Evolutionary conservation across 805 yeast species (phyloP), one percentile per base, ranked within the genome.

Genomic region (Metschnikowia cubensis): DNA sequence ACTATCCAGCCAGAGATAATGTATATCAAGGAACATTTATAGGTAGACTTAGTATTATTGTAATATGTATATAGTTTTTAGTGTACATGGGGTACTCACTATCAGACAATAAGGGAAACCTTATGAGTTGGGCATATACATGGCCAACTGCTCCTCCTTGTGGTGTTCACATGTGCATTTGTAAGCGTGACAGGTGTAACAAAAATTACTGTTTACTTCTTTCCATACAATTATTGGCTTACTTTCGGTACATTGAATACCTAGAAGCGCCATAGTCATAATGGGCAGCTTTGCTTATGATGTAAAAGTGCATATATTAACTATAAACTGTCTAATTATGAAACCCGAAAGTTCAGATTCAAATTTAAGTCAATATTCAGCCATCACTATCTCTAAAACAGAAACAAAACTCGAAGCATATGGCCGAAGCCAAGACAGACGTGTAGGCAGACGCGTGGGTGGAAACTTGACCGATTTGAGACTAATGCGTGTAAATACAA

Each of bases 201-300:
- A n/a, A 87, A 87, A 82, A 85, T 58, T 73, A 82, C 56, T 75
- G 81, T 4, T 75, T 81, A 25, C 79, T 47, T 84, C 85, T 5
- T 63, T 83, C 34, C 76, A 76, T 43, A 73, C 86, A 64, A 74
- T 48, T 35, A 50, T 85, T 51, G 85, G 82, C 4, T 87, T 62
- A 81, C 87, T 37, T 77, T 81, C 41, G 87, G 89, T 14, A 82
- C 4, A 25, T 25, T 25, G 29, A 25, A 25, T 10, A 83, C 56
- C 66, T 85, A 51, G 70, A 82, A 44, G 88, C 87, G 0, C 87
- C 89, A 2, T 86, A 84, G 65, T 75, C 86, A 17, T 87, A 87
- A 69, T 75, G 79, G 54, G 71, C 70, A 0, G 55, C 69, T 6
- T 64, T 69, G 14, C 87, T 85, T 56, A 69, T 64, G 14, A 76